Conservation (phyloP, 768 basidiomycete genomes). For the Lentinula lateritia region DNA sequence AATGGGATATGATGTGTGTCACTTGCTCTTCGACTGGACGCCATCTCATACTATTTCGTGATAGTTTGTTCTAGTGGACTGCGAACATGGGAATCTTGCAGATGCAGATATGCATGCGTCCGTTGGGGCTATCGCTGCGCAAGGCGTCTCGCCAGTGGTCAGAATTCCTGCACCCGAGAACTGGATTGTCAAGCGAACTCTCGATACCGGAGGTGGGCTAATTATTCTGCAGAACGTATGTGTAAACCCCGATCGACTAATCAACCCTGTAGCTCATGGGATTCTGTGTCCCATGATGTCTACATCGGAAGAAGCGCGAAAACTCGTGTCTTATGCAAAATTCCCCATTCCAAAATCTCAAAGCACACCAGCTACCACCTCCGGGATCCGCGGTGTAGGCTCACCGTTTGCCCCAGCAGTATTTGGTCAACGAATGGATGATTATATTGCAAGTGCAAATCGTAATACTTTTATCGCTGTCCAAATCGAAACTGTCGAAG, state of each 20-base stretch:
- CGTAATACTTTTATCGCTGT: slow-evolving; percentile 32
- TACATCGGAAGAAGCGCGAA: slow-evolving; percentile 33
- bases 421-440: slow-evolving; percentile 29
- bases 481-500: slow-evolving; percentile 42
- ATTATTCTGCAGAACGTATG: slow-evolving; percentile 19
- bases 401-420: slow-evolving; percentile 36
- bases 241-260: not conserved
- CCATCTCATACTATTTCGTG: slow-evolving; percentile 6
- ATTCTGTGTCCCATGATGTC: slow-evolving; percentile 19
- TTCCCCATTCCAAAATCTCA: slow-evolving; percentile 35
- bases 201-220: slow-evolving; percentile 39
- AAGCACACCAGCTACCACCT: not conserved
- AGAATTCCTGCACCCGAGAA: slow-evolving; percentile 40
- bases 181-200: slow-evolving; percentile 44
- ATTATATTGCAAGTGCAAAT: slow-evolving; percentile 40
- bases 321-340: slow-evolving; percentile 33
- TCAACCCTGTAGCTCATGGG: not conserved
- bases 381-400: slow-evolving; percentile 33
- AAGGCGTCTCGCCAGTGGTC: slow-evolving; percentile 35
- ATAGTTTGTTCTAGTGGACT: slow-evolving; percentile 42
- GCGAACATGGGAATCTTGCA: slow-evolving; percentile 41
- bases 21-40: not conserved
- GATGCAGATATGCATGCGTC: slow-evolving; percentile 35
- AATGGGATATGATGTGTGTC: slow-evolving; percentile 25
- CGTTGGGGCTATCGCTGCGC: slow-evolving; percentile 32